Conservation (phyloP, 495 filamentous ascomycete species). For the Pseudevernia furfuracea region DNA sequence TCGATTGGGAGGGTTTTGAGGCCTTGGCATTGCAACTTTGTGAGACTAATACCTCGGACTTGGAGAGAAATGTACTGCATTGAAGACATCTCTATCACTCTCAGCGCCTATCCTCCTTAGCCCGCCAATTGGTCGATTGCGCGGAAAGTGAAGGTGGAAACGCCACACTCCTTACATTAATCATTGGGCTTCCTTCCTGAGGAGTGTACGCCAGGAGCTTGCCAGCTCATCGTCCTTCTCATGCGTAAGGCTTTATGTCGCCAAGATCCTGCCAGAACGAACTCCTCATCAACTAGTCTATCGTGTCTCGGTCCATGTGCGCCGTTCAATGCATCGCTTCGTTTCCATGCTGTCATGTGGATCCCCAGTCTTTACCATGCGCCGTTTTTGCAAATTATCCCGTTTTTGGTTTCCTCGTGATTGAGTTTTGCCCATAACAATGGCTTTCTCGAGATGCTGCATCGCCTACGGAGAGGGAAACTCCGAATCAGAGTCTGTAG, state of each 20-base stretch:
- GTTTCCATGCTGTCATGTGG: constrained; percentile 7
- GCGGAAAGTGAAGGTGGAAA: background rate
- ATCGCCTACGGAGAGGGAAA: constrained; percentile 18
- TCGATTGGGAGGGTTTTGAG: background rate
- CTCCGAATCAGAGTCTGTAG: constrained; percentile 24
- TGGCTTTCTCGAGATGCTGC: background rate
- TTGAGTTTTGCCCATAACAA: background rate
- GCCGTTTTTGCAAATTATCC: constrained; percentile 3
- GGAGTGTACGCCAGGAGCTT: constrained; percentile 8
- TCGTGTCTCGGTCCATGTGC: constrained; percentile 8
- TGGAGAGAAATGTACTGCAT: background rate
- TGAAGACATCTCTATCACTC: constrained; percentile 2
- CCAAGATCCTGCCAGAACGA: background rate
- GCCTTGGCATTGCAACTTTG: background rate
- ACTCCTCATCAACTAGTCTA: constrained; percentile 9
- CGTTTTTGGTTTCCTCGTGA: constrained; percentile 3
- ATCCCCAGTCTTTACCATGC: constrained; percentile 3
- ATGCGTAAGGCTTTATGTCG: background rate
- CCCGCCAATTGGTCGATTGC: background rate
- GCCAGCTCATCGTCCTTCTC: constrained; percentile 7
- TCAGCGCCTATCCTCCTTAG: background rate
- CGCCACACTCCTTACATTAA: background rate
- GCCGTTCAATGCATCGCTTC: constrained; percentile 15
- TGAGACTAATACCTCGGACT: background rate
- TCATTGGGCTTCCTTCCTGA: constrained; percentile 1